Evolutionary conservation across 2,329 filamentous ascomycete species (phyloP), one percentile per base, ranked within the genome.

Genomic region (Cyphellophora europaea): DNA sequence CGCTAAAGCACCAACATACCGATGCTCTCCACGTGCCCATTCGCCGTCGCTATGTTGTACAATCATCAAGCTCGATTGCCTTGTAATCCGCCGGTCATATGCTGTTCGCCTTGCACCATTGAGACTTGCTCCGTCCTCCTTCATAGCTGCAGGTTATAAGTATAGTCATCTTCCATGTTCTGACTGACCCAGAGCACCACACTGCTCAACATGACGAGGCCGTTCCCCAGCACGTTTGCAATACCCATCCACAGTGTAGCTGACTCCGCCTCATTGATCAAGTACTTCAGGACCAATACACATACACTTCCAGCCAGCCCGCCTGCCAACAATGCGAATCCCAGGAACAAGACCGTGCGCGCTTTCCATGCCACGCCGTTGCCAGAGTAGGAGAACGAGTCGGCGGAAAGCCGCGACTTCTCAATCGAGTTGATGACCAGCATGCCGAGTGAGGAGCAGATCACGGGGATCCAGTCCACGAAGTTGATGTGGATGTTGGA

Each of bases 141-240:
- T 56, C 49, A 82, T 44, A 82, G 66, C 32, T 76, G 73, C 42
- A 82, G 59, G 49, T 75, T 80, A 57, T 82, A 82, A 18, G 76
- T 79, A 54, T 81, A 82, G 50, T 81, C 77, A 49, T 82, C 77
- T 55, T 82, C 78, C 61, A 82, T 79, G 50, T 81, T 82, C 64
- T 82, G 78, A 33, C 74, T 76, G 17, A 82, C 67, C 77, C 77
- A 82, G 19, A 82, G 67, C 23, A 80, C 72, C 32, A 61, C 66
- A 52, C 58, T 79, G 74, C 77, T 81, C 45, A 80, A 53, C 75
- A 81, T 82, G 32, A 82, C 67, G 52, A 79, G 46, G 8, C 62
- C 69, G 57, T 82, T 82, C 2, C 73, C 72, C 49, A 79, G 58
- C 21, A 81, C 70, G 52, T 80, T 81, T 5, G 75, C 74, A 31